Evolutionary conservation across 768 basidiomycete species (phyloP).

Genomic region (Boletus coccyginus): DNA sequence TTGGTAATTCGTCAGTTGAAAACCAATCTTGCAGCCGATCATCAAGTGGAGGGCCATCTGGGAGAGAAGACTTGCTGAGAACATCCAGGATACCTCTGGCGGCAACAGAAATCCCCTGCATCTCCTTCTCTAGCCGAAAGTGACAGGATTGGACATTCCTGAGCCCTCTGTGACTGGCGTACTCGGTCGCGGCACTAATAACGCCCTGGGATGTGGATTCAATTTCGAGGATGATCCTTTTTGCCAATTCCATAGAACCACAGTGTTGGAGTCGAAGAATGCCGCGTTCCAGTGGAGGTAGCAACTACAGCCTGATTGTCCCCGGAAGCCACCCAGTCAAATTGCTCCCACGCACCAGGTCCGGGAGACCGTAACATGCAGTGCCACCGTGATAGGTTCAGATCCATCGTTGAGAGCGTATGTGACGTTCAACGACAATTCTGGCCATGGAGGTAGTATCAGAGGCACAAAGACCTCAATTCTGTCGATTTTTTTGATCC

Average conservation of each 20-base stretch:
- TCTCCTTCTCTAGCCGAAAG: constrained; percentile 15
- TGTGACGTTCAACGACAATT: too few species aligned
- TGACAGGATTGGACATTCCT: constrained; percentile 2
- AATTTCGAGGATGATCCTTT: background rate
- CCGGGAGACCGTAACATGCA: too few species aligned
- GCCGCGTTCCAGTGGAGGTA: too few species aligned
- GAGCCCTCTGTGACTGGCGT: background rate
- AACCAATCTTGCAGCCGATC: constrained; percentile 12
- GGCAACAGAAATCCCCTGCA: constrained; percentile 8
- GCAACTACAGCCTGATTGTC: too few species aligned
- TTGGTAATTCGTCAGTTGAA: background rate
- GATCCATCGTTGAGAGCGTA: too few species aligned
- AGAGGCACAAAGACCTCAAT: too few species aligned
- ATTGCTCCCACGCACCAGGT: too few species aligned
- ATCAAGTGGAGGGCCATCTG: constrained; percentile 1
- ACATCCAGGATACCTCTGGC: background rate
- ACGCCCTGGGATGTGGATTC: background rate
- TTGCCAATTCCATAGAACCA: constrained; percentile 4
- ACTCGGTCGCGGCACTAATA: background rate
- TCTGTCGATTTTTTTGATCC: too few species aligned
- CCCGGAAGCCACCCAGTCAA: too few species aligned
- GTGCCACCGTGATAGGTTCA: too few species aligned
- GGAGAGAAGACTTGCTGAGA: background rate
- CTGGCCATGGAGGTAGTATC: too few species aligned
- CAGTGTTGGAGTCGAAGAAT: too few species aligned